phyloP scores from a whole-genome alignment of 2,329 filamentous ascomycete species.

The Calcarisporium arbuscula region DNA sequence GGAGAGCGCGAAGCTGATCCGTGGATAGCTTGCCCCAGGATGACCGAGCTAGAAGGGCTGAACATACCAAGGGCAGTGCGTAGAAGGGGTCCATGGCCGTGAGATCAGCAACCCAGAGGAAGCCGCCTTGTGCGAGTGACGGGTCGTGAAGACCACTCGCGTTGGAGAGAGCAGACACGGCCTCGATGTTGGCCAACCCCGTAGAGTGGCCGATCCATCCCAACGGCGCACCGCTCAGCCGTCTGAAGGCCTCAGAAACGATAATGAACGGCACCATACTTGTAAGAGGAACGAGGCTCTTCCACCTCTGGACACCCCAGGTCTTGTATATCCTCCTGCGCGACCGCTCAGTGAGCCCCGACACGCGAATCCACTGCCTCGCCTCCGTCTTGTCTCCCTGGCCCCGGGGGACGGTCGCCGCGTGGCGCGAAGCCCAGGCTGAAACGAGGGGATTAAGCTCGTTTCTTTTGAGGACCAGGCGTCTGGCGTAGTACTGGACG shows the following conservation, averaged over 20 bases:
- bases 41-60: slow-evolving; percentile 20
- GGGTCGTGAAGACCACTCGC: slow-evolving; percentile 25
- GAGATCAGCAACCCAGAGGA: slow-evolving; percentile 51
- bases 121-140: slow-evolving; percentile 41
- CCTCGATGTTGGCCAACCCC: slow-evolving; percentile 18
- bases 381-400: slow-evolving; percentile 8
- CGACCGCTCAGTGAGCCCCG: slow-evolving; percentile 21
- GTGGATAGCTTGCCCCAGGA: slow-evolving; percentile 22
- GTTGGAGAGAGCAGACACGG: slow-evolving; percentile 16
- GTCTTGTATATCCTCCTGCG: slow-evolving; percentile 26
- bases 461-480: slow-evolving; percentile 22
- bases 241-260: slow-evolving; percentile 43
- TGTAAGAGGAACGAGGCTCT: slow-evolving; percentile 30
- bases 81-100: slow-evolving; percentile 45
- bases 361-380: slow-evolving; percentile 17
- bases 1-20: slow-evolving; percentile 19
- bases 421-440: slow-evolving; percentile 26
- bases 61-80: slow-evolving; percentile 36
- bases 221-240: slow-evolving; percentile 31
- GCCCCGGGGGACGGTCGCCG: slow-evolving; percentile 5
- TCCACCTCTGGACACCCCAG: slow-evolving; percentile 42
- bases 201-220: slow-evolving; percentile 23
- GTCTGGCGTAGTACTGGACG: slow-evolving; percentile 33
- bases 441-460: slow-evolving; percentile 22
- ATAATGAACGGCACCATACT: slow-evolving; percentile 43